Percentiles rank a stretch among this genome's conserved stretches.
These are phyloP conservation scores for Mycena crocata DNA, from an alignment of 768 basidiomycete genomes.

Conservation along the genomic window DNA sequence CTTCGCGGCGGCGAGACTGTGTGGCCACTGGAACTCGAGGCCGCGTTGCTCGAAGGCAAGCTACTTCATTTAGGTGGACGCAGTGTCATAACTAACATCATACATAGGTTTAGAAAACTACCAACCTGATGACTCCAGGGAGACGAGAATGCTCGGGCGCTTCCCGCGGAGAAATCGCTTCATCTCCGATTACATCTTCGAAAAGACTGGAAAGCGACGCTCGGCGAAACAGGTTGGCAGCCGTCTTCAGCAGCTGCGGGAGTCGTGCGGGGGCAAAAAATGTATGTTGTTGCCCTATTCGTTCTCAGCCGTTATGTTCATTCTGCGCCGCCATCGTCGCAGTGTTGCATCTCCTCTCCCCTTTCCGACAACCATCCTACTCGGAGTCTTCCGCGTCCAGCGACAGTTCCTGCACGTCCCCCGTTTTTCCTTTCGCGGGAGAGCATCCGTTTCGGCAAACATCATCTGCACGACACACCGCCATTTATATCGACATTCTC, in stretches of 20 bases:
- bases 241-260: constrained; percentile 37
- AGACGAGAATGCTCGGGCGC: constrained; percentile 58
- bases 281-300: neutral
- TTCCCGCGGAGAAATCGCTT: constrained; percentile 64
- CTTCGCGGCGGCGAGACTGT: neutral
- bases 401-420: constrained; percentile 27
- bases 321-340: neutral
- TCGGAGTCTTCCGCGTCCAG: constrained; percentile 33
- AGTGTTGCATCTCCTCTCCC: constrained; percentile 47
- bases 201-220: constrained; percentile 55
- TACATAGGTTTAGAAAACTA: constrained; percentile 56
- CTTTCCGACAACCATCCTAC: constrained; percentile 44
- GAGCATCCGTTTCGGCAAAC: constrained; percentile 26
- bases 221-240: constrained; percentile 64
- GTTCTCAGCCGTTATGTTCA: neutral
- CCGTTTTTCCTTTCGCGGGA: constrained; percentile 31
- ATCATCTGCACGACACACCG: constrained; percentile 42
- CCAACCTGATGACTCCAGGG: constrained; percentile 57
- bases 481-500: constrained; percentile 53
- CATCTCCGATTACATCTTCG: constrained; percentile 62
- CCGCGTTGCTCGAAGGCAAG: constrained; percentile 59
- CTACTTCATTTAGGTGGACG: neutral
- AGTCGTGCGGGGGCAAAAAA: neutral
- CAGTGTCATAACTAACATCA: constrained; percentile 37
- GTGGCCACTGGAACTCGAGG: constrained; percentile 48